Base-by-base conservation (phyloP, 1,284 basidiomycete genomes). In the Trametes polyzona region DNA sequence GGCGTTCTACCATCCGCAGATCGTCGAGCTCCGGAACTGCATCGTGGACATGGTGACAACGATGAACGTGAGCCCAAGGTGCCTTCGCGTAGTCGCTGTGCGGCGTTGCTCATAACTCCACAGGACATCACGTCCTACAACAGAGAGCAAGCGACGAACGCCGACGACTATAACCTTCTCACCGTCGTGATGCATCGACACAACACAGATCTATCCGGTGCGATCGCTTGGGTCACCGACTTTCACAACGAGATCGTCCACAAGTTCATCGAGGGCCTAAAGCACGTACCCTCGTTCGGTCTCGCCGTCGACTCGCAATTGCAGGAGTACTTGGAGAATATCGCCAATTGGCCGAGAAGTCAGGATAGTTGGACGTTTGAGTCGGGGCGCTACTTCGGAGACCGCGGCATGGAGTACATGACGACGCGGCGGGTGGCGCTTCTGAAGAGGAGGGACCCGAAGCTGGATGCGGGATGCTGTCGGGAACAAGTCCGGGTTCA, bases 71-170 rank as follows among this genome's bases (percentile, higher is more conserved):
- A 55, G 72, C 63, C 23, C 21, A 12, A 12, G n/a, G 32, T 35
- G 21, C 21, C 24, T 0, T 33, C 16, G 24, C 3, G 7, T 14
- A 12, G 1, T 10, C 11, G 10, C 12, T 33, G 23, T 0, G 2
- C n/a, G 8, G 3, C 29, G n/a, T 24, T 51, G 4, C 21, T 40
- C 19, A 23, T 9, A 29, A n/a, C 6, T 17, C 2, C 50, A 72
- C 55, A 75, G 70, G 74, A 77, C 52, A 62, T 76, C 0, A 67
- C 67, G 53, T 77, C 76, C 1, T 77, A 71, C 64, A 75, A 74
- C 47, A 66, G 68, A 32, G 76, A 77, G 47, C 73, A 75, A 53
- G 64, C 73, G 12, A 66, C 67, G 8, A 72, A 71, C 10, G 69
- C 68, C 50, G 63, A 71, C 43, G 67, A 62, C 19, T 71, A 74